Evolutionary conservation across 352 stramenopile genomes (phyloP), one percentile per base, ranked within the genome.

Genomic region (Globisporangium barbulae): DNA sequence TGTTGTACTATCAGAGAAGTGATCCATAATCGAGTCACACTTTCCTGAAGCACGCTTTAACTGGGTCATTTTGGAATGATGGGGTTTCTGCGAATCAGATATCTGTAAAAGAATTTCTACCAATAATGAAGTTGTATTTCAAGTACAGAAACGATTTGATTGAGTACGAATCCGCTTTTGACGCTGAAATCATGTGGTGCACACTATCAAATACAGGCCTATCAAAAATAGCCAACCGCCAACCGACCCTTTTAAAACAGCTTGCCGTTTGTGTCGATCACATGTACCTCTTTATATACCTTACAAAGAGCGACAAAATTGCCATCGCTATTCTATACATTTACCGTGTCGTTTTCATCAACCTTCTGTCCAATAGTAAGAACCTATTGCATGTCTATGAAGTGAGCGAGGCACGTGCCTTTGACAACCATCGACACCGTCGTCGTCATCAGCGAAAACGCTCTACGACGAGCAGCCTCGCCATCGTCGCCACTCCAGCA

Each of bases 1-100:
- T 28, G 25, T 2, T 28, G 2, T 28, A 28, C 25, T 1, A 28
- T 28, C 2, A 28, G 25, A 28, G 25, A 28, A 28, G 25, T 2
- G 25, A 28, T 28, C 25, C 2, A 28, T 28, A 28, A 28, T 28
- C 25, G 25, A 28, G 25, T 28, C 25, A 28, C 25, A 28, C 25
- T 28, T 2, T 30, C 2, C 0, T 48, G 48, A 71, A 75, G 69
- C 59, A 17, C 17, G 42, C 42, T 48, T 48, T 22, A 48, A 48
- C 42, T 21, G 42, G 42, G 19, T 9, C 42, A 5, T 22, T 22
- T 48, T 48, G 42, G 17, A 22, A 4, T 4, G 7, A 9, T 5
- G 17, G 1, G 15, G 50, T 55, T 55, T 55, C 13, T 22, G 15
- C 49, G 28, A 41, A 55, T 55, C 7, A 21, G 5, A 22, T 12